These are phyloP conservation scores for Penicillium corylophilum DNA, from an alignment of 2,329 filamentous ascomycete genomes.

Conservation along the genomic window DNA sequence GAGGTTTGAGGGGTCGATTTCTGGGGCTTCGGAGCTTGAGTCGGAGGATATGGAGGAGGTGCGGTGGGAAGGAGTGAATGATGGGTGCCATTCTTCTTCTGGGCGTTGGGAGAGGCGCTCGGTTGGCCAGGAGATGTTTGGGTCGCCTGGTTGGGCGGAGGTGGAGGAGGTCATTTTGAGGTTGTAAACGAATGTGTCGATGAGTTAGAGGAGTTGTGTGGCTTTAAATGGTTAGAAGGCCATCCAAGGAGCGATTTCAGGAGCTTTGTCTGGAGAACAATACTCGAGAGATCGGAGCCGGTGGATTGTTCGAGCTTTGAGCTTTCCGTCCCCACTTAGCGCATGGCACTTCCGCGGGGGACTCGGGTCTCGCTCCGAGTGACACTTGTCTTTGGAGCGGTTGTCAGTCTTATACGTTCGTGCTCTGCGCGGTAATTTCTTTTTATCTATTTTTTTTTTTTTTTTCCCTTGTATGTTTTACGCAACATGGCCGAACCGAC, in stretches of 20 bases:
- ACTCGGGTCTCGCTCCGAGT: not conserved
- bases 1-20: constrained; percentile 33
- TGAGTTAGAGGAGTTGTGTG: not conserved
- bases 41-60: constrained; percentile 4
- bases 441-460: not conserved
- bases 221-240: not conserved
- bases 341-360: not conserved
- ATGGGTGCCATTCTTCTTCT: constrained; percentile 19
- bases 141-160: constrained; percentile 12
- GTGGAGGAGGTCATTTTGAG: constrained; percentile 16
- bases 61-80: constrained; percentile 10
- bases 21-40: constrained; percentile 6
- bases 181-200: not conserved
- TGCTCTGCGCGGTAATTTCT: no score
- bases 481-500: constrained; percentile 19
- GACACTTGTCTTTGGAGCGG: not conserved
- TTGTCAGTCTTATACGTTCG: not conserved
- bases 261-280: not conserved
- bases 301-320: not conserved
- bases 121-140: constrained; percentile 20
- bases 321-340: not conserved
- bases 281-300: not conserved
- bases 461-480: not conserved
- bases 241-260: no score
- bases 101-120: constrained; percentile 5